Evolutionary conservation across 257 asterid species (phyloP), one percentile per base, ranked within the genome.

Genomic region (Plantago elongata): DNA sequence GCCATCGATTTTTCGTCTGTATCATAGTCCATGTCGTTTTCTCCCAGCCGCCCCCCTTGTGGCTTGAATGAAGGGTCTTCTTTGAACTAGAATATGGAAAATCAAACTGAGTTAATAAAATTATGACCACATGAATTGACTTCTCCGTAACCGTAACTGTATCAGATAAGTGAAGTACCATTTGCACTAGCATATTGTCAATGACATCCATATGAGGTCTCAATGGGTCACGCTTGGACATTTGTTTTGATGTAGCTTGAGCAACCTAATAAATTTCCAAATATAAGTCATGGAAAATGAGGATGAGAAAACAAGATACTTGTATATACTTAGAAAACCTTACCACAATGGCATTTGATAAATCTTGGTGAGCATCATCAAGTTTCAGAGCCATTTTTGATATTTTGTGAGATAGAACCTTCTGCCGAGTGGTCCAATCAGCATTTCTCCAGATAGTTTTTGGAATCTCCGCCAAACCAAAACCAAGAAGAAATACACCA

Each of bases 1-100:
- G 99, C 96, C 99, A 93, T 93, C 57, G 99, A 93, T 79, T 93
- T 93, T 75, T 89, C 96, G 73, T 93, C 99, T 50, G 99, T 82
- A 76, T 93, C 99, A 62, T 93, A 93, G 70, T 93, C 99, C 97
- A 93, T 85, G 76, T 93, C 97, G 79, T 85, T 85, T 79, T 93
- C 99, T 61, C 99, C 99, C 75, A 93, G 64, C 67, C 72, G 86
- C 57, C 97, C 99, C 47, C 99, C 97, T 83, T 89, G 99, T 12
- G 99, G 99, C 78, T 93, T 93, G 82, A 93, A 93, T 50, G 99
- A 85, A 66, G 97, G 96, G 72, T 93, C 97, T 74, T 83, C 94
- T 78, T 79, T 82, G 62, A 93, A 78, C 99, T 93, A 74, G 62
- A 64, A 48, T 22, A 65, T 27, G 55, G 61, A 60, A 75, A 70